Base-by-base conservation (phyloP, 1,139 yeast species). In the Oligophagozyma castellii region DNA sequence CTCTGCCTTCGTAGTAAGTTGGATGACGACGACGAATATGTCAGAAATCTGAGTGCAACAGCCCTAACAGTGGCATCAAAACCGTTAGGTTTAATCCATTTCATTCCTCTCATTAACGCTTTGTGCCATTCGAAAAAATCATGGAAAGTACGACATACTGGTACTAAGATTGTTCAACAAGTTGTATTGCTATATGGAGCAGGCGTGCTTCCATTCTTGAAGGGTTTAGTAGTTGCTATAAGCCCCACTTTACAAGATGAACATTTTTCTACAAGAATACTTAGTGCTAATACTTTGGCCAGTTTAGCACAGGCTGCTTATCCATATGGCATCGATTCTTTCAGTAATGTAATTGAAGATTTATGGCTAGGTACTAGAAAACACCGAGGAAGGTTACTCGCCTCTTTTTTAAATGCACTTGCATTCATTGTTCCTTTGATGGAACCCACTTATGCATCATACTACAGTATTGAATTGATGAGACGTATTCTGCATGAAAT, bases 241-340 rank as follows among this genome's bases (percentile, higher is more conserved):
- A 55, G 59, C 1, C 68, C 67, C 1, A 70, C 77, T 0, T 48
- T 89, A n/a, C 57, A 61, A 0, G 96, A 86, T 50, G 84, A 78
- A 30, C 72, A 73, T 31, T 50, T 70, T 12, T 73, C 70, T 32
- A 80, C 83, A 0, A 59, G 92, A 30, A 67, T 69, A 3, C 64
- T 74, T 6, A 63, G 93, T 0, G 94, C 94, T 0, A 56, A 65
- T 19, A 73, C 95, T 0, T 44, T 86, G 2, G 62, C 92, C 0
- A 70, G 76, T 5, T 53, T 89, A 21, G 96, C 96, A 0, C 92
- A 81, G 28, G 76, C 79, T n/a, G 72, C 86, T 1, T 63, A 70
- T 14, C 98, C 98, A 0, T 83, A 78, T 53, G 98, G 98, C 28
- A 77, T 81, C 33, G 95, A 83, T 43, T 71, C 92, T 0, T 86